These are phyloP conservation scores for Colletotrichum agaves DNA, from an alignment of 2,329 filamentous ascomycete genomes.

Conservation along the genomic window DNA sequence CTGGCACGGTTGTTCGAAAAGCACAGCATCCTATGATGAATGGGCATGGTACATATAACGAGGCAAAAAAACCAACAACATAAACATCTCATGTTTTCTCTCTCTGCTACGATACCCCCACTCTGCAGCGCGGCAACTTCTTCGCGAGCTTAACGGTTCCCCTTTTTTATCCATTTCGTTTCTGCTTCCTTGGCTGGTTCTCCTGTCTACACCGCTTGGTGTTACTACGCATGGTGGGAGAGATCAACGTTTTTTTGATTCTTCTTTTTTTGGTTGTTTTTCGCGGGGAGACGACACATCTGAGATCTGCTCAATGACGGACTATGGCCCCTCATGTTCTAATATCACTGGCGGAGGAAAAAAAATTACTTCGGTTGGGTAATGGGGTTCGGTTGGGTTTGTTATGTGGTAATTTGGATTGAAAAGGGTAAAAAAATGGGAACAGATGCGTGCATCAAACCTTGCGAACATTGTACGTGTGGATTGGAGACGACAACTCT, in stretches of 20 bases:
- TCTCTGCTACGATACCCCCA: slow-evolving; percentile 38
- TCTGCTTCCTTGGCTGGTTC: neutral
- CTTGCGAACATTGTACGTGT: slow-evolving; percentile 14
- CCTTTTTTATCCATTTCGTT: slow-evolving; percentile 1
- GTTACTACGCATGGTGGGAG: neutral
- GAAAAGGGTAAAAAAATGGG: neutral
- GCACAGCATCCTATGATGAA: slow-evolving; percentile 60
- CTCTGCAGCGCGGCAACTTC: slow-evolving; percentile 26
- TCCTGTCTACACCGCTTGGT: neutral
- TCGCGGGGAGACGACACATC: neutral
- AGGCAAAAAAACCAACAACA: neutral
- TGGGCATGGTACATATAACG: slow-evolving; percentile 5
- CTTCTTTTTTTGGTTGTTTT: no score
- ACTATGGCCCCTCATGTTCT: slow-evolving; percentile 6
- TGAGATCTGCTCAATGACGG: slow-evolving; percentile 11
- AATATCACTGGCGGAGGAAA: neutral
- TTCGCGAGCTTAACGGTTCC: slow-evolving; percentile 18
- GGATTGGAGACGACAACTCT: slow-evolving; percentile 1
- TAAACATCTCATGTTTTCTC: slow-evolving; percentile 22
- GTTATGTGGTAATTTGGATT: neutral
- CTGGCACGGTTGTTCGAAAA: slow-evolving; percentile 64
- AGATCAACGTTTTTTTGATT: neutral
- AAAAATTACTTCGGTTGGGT: slow-evolving; percentile 7
- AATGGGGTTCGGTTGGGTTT: neutral
- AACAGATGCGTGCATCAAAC: neutral